Evolutionary conservation across 805 yeast species (phyloP), one percentile per base, ranked within the genome.

Genomic region (Myxozyma nipponensis): DNA sequence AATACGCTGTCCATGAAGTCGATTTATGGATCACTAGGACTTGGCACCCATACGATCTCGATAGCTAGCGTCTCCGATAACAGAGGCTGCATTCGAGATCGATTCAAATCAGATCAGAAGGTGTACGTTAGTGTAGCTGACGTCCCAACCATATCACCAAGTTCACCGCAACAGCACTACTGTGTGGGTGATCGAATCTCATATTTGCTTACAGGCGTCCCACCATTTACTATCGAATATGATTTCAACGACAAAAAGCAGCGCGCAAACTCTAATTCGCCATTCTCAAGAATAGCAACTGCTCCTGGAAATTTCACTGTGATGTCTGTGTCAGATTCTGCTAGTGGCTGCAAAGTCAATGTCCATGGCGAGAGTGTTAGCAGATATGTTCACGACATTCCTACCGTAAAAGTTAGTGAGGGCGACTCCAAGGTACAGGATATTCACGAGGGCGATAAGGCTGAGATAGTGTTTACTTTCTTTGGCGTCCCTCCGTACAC

Each of bases 141-240:
- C 58, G 81, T 82, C 7, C 96, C 97, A 6, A 76, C 79, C 54
- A 82, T 90, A 5, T 69, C 68, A 54, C 71, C 68, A 49, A 62
- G 75, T 7, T 72, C 72, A 40, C 62, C 75, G 5, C 63, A 66
- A 22, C 52, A 63, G 2, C 77, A 84, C 61, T 84, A 82, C 62
- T 93, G 99, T 76, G 95, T 91, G 24, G 99, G 98, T 9, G 98
- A 91, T 55, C 84, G 85, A 53, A 78, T 93, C 23, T 75, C 84
- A 1, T 86, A 86, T 63, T 77, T 83, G 54, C 67, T 91, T 55
- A 77, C 78, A 15, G 98, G 98, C 1, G 71, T 78, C 3, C 79
- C 95, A 0, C 96, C 96, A 19, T 88, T 88, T 64, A 76, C 76
- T 1, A 76, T 95, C 3, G 77, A 72, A 44, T 93, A 93, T 65